Base-by-base conservation (phyloP, 345 rosid species). In the Durio zibethinus region DNA sequence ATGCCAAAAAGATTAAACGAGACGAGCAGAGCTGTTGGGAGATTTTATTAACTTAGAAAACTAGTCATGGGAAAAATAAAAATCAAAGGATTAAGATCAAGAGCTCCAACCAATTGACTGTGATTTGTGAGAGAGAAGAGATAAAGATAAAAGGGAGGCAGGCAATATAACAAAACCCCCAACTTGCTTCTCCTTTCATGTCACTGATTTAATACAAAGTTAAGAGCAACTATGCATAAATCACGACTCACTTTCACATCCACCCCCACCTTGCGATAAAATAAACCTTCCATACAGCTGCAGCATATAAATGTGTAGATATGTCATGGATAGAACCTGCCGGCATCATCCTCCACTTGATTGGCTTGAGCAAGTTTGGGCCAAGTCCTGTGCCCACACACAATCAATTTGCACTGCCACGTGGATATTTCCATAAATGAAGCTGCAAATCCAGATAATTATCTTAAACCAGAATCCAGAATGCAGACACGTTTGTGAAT, bases 131-230 rank as follows among this genome's bases (percentile, higher is more conserved):
- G n/a, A n/a, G n/a, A n/a, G n/a, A n/a, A 73, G 43, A 62, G 67
- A 67, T 9, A 27, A 27, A 43, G 35, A 43, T 25, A 12, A 14
- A 38, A n/a, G 60, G 15, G n/a, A 53, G 84, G 53, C 67, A 42
- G 73, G 76, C 79, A 80, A 68, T 75, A 83, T 81, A 83, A 84
- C 82, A 84, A 83, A 75, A 72, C 78, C 76, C 38, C 9, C 85
- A 79, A 80, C 80, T 85, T 86, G 87, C 84, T 66, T 83, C 83
- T 1, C 18, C 50, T 84, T 82, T 86, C 83, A 80, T 85, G 64
- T 82, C 84, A 80, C 83, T 47, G 87, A 80, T 81, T 87, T 71
- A 83, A 79, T 83, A 82, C 38, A 80, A 84, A 78, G 79, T 68
- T 50, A 76, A 54, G 70, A 45, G 74, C 80, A 77, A 68, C 78